Percentiles rank a stretch among this genome's conserved stretches.
Evolutionary conservation across 305 asterid species (phyloP).

Genomic region (Withania somnifera): DNA sequence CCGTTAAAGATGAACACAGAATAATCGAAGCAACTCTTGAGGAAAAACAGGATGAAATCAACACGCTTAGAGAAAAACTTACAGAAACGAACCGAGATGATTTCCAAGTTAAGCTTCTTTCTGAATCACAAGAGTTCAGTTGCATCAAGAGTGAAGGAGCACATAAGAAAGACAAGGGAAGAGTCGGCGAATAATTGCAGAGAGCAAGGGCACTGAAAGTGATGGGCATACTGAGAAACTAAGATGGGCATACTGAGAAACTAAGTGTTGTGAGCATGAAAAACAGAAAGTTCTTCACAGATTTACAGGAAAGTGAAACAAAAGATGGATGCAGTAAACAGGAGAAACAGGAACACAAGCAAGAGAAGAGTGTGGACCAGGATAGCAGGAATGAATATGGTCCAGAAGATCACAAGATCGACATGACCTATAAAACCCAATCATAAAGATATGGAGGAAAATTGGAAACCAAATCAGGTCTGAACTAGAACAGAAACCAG

Average conservation of each 20-base stretch:
- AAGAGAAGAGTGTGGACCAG: neutral
- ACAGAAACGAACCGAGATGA: neutral
- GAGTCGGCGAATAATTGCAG: slow-evolving; percentile 20
- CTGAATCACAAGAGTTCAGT: slow-evolving; percentile 11
- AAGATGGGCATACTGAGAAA: neutral
- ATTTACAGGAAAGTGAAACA: neutral
- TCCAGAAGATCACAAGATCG: neutral
- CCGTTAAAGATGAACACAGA: slow-evolving; percentile 48
- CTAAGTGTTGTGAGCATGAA: slow-evolving; percentile 5
- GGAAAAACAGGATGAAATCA: slow-evolving; percentile 47
- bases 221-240: slow-evolving; percentile 2
- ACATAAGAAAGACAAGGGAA: slow-evolving; percentile 28
- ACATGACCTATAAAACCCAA: neutral
- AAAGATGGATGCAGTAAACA: neutral
- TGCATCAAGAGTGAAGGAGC: slow-evolving; percentile 9
- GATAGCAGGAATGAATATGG: slow-evolving; percentile 5
- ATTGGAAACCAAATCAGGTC: neutral
- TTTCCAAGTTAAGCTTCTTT: slow-evolving; percentile 19
- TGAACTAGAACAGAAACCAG: neutral
- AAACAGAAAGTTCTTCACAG: neutral
- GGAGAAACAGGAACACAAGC: neutral
- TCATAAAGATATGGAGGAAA: neutral
- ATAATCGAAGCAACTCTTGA: slow-evolving; percentile 27
- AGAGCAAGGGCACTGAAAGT: neutral
- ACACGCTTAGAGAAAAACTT: slow-evolving; percentile 12